Evolutionary conservation across 257 asterid genomes (phyloP).

Genomic region (Salvia hispanica): DNA sequence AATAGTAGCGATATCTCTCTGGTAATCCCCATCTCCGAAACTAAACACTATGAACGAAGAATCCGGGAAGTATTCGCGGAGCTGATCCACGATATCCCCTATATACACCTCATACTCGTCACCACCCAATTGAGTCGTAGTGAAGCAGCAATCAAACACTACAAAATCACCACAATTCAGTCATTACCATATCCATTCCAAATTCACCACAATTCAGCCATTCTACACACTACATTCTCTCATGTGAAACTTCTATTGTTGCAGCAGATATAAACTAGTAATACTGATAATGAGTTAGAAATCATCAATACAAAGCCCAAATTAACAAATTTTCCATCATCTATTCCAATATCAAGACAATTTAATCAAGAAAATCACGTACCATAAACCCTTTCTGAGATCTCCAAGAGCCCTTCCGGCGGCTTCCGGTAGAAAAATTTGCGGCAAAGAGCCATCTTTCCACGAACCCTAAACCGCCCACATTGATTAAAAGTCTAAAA

Average conservation of each 20-base stretch:
- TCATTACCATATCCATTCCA: background rate
- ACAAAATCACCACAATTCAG: conserved; percentile 30
- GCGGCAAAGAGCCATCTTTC: conserved; percentile 52
- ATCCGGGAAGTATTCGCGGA: conserved; percentile 53
- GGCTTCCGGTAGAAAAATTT: conserved; percentile 54
- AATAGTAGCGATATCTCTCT: conserved; percentile 33
- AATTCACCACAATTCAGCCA: conserved; percentile 10
- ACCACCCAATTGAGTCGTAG: conserved; percentile 41
- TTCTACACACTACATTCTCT: background rate
- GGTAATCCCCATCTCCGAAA: conserved; percentile 52
- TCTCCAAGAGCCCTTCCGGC: conserved; percentile 61
- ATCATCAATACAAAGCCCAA: background rate
- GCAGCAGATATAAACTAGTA: background rate
- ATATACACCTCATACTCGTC: conserved; percentile 45
- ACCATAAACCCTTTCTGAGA: conserved; percentile 59
- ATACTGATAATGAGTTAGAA: background rate
- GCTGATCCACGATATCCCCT: conserved; percentile 48
- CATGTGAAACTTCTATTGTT: background rate
- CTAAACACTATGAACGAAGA: conserved; percentile 63
- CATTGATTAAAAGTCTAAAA: conserved; percentile 16
- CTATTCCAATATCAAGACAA: background rate
- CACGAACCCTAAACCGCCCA: conserved; percentile 38
- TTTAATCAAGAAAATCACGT: conserved; percentile 26
- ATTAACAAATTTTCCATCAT: background rate
- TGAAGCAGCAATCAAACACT: conserved; percentile 77